These are phyloP conservation scores for Lecanicillium sp. DNA, from an alignment of 2,329 filamentous ascomycete genomes.

Conservation along the genomic window DNA sequence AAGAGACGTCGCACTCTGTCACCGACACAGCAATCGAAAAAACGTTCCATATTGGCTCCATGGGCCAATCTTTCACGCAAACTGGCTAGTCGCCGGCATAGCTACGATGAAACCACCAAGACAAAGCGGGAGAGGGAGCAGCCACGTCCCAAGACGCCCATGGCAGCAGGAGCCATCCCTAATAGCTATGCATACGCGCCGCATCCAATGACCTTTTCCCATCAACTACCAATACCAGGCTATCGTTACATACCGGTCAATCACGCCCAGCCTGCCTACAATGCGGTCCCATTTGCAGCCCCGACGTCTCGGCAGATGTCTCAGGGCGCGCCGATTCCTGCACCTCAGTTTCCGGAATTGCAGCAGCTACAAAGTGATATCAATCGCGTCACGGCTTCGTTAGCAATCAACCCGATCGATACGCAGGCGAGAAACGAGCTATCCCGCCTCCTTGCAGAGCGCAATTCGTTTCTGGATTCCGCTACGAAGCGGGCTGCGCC, in stretches of 20 bases:
- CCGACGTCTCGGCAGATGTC: background rate
- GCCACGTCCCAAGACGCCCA: no score
- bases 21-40: background rate
- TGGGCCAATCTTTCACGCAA: constrained; percentile 2
- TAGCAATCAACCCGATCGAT: constrained; percentile 3
- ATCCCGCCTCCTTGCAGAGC: background rate
- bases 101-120: background rate
- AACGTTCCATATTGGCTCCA: background rate
- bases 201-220: no score
- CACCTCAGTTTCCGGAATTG: background rate
- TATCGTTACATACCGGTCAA: background rate
- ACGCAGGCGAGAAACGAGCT: background rate
- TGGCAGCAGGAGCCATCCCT: no score
- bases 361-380: constrained; percentile 1
- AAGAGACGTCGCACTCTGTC: constrained; percentile 5
- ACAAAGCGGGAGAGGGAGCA: constrained; percentile 1
- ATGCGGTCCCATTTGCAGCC: background rate
- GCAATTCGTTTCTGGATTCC: constrained; percentile 3
- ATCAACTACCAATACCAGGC: no score
- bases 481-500: constrained; percentile 18
- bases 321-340: background rate
- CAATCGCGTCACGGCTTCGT: background rate
- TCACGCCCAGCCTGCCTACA: background rate
- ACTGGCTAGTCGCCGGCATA: background rate
- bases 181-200: no score